Conservation (phyloP, 108 stramenopile genomes). For the Mediolabrus comicus region DNA sequence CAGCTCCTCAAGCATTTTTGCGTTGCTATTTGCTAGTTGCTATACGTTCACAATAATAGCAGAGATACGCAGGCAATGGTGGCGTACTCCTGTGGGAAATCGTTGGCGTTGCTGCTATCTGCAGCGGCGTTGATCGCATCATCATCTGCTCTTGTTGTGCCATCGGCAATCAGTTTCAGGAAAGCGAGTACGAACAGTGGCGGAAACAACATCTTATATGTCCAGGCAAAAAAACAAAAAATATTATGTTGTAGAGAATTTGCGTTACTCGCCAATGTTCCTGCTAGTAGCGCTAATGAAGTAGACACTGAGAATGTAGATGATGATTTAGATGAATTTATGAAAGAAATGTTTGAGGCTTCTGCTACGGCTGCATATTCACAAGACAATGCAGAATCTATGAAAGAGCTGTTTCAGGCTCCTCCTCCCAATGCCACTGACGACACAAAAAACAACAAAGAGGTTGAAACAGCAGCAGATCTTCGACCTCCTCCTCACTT, state of each 20-base stretch:
- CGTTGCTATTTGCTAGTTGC: too few relatives aligned
- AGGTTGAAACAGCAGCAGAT: neutral
- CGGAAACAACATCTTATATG: too few relatives aligned
- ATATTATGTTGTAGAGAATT: neutral
- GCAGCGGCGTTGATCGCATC: too few relatives aligned
- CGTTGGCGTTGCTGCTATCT: too few relatives aligned
- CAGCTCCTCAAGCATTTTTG: too few relatives aligned
- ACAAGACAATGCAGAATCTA: neutral
- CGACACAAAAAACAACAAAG: neutral
- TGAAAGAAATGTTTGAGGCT: slow-evolving; percentile 16
- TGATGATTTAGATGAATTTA: slow-evolving; percentile 13
- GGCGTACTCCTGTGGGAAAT: too few relatives aligned
- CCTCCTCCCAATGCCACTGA: neutral
- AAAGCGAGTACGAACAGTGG: too few relatives aligned
- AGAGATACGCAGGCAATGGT: too few relatives aligned
- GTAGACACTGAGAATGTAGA: slow-evolving; percentile 2
- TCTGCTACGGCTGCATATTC: neutral
- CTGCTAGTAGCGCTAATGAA: neutral
- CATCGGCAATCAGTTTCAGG: too few relatives aligned
- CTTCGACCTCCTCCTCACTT: slow-evolving; percentile 17
- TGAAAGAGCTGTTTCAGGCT: neutral
- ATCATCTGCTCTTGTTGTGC: too few relatives aligned
- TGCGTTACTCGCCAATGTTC: neutral
- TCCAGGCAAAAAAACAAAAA: too few relatives aligned
- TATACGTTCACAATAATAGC: too few relatives aligned